Evolutionary conservation across 805 yeast genomes (phyloP).

Genomic region (Yamadazyma olivae): DNA sequence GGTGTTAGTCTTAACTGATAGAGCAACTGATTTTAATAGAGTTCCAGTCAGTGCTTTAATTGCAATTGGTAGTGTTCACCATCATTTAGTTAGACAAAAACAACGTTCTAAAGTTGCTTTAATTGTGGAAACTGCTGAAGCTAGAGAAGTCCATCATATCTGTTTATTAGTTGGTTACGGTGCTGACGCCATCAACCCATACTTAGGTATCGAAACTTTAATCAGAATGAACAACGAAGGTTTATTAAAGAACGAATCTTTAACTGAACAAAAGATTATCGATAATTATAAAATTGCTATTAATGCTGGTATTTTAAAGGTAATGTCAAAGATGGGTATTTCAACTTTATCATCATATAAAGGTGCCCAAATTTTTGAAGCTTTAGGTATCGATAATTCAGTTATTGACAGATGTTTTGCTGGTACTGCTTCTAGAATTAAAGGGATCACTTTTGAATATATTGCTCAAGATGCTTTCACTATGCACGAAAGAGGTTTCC

Average conservation of each 20-base stretch:
- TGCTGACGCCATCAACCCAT: slow-evolving; percentile 94
- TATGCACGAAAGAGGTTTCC: slow-evolving; percentile 89
- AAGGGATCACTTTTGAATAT: slow-evolving; percentile 92
- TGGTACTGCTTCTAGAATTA: slow-evolving; percentile 95
- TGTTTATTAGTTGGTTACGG: slow-evolving; percentile 95
- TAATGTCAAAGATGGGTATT: slow-evolving; percentile 99
- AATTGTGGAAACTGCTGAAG: slow-evolving; percentile 92
- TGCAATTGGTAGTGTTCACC: slow-evolving; percentile 97
- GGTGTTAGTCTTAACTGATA: slow-evolving; percentile 75
- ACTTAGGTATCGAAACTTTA: slow-evolving; percentile 86
- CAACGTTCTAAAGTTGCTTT: slow-evolving; percentile 95
- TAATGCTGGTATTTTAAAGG: slow-evolving; percentile 91
- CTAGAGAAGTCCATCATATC: slow-evolving; percentile 95
- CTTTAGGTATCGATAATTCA: slow-evolving; percentile 91
- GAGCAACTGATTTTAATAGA: slow-evolving; percentile 53
- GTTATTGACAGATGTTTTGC: slow-evolving; percentile 95
- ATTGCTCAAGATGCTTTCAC: slow-evolving; percentile 96
- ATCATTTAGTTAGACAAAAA: slow-evolving; percentile 91
- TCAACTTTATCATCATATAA: slow-evolving; percentile 97
- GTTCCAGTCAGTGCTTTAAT: slow-evolving; percentile 83
- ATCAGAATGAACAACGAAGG: slow-evolving; percentile 81
- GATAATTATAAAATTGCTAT: slow-evolving; percentile 80
- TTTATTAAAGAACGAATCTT: slow-evolving; percentile 51
- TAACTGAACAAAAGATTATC: slow-evolving; percentile 59
- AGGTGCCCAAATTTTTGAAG: slow-evolving; percentile 98